phyloP scores from a whole-genome alignment of 306 rosid species.

The Fagus crenata region DNA sequence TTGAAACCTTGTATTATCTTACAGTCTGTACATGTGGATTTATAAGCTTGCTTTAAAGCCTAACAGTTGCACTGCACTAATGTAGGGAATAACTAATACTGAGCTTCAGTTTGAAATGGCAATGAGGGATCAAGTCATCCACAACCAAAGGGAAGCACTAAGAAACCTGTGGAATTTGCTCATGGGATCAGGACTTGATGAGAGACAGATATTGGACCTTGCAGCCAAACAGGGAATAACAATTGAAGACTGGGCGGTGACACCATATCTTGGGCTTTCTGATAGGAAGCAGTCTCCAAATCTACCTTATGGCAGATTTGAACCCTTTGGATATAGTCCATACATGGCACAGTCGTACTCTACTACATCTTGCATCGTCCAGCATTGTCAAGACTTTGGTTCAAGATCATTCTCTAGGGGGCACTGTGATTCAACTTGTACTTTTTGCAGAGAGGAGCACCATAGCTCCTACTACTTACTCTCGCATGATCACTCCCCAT shows the following conservation, averaged over 20 bases:
- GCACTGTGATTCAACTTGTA: slow-evolving; percentile 24
- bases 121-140: slow-evolving; percentile 65
- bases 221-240: slow-evolving; percentile 56
- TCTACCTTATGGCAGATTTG: slow-evolving; percentile 26
- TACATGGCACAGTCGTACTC: slow-evolving; percentile 29
- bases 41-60: neutral
- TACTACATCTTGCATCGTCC: slow-evolving; percentile 39
- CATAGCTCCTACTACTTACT: slow-evolving; percentile 38
- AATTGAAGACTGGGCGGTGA: slow-evolving; percentile 49
- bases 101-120: slow-evolving; percentile 71
- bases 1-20: neutral
- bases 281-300: slow-evolving; percentile 35
- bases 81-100: slow-evolving; percentile 61
- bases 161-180: slow-evolving; percentile 58
- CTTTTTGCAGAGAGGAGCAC: slow-evolving; percentile 47
- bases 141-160: slow-evolving; percentile 53
- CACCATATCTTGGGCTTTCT: slow-evolving; percentile 39
- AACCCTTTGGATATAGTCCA: slow-evolving; percentile 23
- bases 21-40: neutral
- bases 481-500: slow-evolving; percentile 40
- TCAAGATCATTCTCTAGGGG: slow-evolving; percentile 23
- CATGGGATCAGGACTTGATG: slow-evolving; percentile 57
- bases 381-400: slow-evolving; percentile 32
- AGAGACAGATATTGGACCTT: slow-evolving; percentile 47
- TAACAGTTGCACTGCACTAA: neutral